These are phyloP conservation scores for Luffa acutangula DNA, from an alignment of 306 rosid genomes.

Conservation along the genomic window DNA sequence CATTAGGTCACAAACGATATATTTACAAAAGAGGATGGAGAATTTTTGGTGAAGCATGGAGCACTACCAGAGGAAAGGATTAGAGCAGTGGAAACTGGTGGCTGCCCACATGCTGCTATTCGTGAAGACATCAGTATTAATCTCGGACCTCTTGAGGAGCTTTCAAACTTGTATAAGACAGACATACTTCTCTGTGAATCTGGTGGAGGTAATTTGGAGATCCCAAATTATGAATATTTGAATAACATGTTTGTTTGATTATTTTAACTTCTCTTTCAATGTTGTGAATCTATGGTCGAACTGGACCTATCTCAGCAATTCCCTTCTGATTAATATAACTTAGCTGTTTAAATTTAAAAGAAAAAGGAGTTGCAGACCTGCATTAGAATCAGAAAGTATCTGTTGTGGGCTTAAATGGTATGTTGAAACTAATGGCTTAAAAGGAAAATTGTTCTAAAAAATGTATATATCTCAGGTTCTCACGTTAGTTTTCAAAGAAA, in stretches of 20 bases:
- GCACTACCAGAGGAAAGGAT: constrained; percentile 93
- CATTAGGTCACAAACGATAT: constrained; percentile 89
- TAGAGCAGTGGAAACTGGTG: constrained; percentile 95
- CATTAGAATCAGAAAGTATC: neutral
- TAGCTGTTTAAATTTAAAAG: neutral
- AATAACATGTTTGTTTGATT: neutral
- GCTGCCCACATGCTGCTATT: constrained; percentile 95
- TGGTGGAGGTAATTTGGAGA: constrained; percentile 69
- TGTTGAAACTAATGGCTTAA: neutral
- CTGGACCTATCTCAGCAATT: neutral
- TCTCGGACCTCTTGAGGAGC: constrained; percentile 94
- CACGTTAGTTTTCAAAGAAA: neutral
- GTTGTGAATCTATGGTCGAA: neutral
- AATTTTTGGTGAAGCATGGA: constrained; percentile 83
- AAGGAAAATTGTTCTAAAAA: neutral
- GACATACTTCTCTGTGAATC: constrained; percentile 97
- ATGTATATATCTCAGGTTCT: neutral
- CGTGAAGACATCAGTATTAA: constrained; percentile 94
- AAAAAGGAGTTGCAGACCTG: neutral
- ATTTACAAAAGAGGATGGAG: constrained; percentile 95
- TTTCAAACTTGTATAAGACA: constrained; percentile 62
- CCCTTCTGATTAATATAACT: neutral
- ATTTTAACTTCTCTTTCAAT: neutral
- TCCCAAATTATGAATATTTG: neutral
- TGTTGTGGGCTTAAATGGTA: neutral